These are phyloP conservation scores for Microdochium bolleyi DNA, from an alignment of 2,329 filamentous ascomycete species.

Conservation along the genomic window DNA sequence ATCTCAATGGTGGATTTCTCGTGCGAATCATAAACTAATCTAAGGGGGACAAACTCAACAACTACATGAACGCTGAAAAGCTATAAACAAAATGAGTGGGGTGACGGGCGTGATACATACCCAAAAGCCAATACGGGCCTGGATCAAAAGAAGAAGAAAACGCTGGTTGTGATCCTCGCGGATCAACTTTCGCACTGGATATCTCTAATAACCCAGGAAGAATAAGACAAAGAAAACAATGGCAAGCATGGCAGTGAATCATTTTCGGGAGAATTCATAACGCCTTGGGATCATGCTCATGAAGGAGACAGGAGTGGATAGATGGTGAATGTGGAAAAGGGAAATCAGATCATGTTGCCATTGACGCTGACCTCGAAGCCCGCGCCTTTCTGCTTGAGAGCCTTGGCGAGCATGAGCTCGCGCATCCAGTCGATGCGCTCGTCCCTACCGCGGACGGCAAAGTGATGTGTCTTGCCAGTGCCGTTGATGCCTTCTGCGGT, in stretches of 20 bases:
- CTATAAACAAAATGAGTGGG: background rate
- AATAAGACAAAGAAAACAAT: conserved; percentile 2
- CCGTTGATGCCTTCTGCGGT: conserved; percentile 42
- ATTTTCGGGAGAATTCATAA: background rate
- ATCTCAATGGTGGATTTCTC: no score
- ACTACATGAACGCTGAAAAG: background rate
- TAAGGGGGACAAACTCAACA: no score
- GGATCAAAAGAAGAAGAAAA: conserved; percentile 10
- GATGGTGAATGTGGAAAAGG: conserved; percentile 2
- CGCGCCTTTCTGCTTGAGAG: conserved; percentile 73
- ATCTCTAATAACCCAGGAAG: conserved; percentile 2
- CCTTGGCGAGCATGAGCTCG: conserved; percentile 86
- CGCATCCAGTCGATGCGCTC: conserved; percentile 97
- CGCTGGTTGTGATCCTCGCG: background rate
- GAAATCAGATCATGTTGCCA: conserved; percentile 61
- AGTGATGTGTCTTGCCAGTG: conserved; percentile 82
- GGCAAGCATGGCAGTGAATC: background rate
- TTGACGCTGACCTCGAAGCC: conserved; percentile 79
- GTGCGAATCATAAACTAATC: no score
- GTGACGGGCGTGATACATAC: background rate
- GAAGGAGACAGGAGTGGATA: conserved; percentile 5
- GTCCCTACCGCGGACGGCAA: conserved; percentile 79
- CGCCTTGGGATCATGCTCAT: background rate
- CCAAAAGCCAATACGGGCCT: background rate
- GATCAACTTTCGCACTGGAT: background rate